phyloP scores from a whole-genome alignment of 352 stramenopile genomes.

The Nothophytophthora sp. region DNA sequence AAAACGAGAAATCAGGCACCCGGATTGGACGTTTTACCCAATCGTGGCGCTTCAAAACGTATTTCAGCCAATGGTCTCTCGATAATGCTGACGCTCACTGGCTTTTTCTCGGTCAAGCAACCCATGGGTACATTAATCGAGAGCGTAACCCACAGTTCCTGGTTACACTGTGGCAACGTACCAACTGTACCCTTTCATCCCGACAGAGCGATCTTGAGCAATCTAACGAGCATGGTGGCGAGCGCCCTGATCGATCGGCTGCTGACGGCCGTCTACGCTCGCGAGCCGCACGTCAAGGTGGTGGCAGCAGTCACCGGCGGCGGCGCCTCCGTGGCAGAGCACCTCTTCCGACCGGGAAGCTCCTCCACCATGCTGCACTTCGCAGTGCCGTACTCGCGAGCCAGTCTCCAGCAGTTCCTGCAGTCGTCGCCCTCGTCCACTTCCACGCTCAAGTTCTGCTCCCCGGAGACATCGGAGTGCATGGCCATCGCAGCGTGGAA shows the following conservation, averaged over 20 bases:
- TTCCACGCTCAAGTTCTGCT: constrained; percentile 26
- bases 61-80: not conserved
- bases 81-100: not conserved
- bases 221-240: no score
- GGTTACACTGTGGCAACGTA: no score
- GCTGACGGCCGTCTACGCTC: constrained; percentile 41
- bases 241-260: constrained; percentile 26
- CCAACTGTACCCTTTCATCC: no score
- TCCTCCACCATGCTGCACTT: constrained; percentile 60
- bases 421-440: not conserved
- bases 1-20: no score
- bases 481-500: constrained; percentile 43
- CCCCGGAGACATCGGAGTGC: constrained; percentile 35
- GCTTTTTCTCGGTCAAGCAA: not conserved
- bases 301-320: constrained; percentile 37
- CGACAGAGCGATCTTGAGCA: no score
- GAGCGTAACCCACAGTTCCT: no score
- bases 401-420: constrained; percentile 39
- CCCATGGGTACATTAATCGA: not conserved
- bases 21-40: not conserved
- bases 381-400: constrained; percentile 42
- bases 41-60: not conserved
- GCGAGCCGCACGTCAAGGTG: constrained; percentile 33
- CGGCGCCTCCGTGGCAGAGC: constrained; percentile 22
- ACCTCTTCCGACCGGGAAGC: constrained; percentile 43